Evolutionary conservation across 257 asterid genomes (phyloP), one percentile per base, ranked within the genome.

Genomic region (Rhazya stricta): DNA sequence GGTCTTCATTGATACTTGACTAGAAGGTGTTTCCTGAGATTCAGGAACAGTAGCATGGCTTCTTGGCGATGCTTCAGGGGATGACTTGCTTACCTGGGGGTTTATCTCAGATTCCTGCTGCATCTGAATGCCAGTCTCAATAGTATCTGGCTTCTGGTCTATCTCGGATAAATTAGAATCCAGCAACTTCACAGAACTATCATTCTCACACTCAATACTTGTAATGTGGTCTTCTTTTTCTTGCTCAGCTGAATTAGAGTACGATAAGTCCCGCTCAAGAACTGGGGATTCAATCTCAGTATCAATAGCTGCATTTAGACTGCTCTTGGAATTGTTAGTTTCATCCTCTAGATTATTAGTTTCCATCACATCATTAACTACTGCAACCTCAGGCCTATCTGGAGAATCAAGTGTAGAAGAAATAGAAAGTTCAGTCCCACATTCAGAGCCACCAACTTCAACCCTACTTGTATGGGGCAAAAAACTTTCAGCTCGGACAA

Each of bases 351-450:
- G 36, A 81, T 61, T 76, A 78, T 87, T 77, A 11, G 62, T 67
- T 80, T 86, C 96, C 69, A 69, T 82, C 72, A 68, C 86, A 75
- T 83, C 66, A 37, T 83, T 84, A 74, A 74, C 76, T 69, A 58
- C 87, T 82, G 84, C 96, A 27, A 81, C 81, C 70, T 86, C 94
- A 29, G 86, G 84, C 77, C 92, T 86, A 81, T 87, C 93, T 12
- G 92, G 91, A 76, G 97, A 92, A 86, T 94, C 97, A 16, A 92
- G 91, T 75, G 97, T 88, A 27, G 97, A 94, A 60, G 96, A 80
- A 79, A 90, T 85, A 70, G 94, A 90, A 79, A 94, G 88, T 79
- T 90, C 96, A 51, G 97, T 94, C 48, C 89, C 97, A 85, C 96
- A 90, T 78, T 91, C 97, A 42, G 98, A 91, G 79, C 88, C 91